Base-by-base conservation (phyloP, 2,329 filamentous ascomycete species). In the Elsinoe perseae region DNA sequence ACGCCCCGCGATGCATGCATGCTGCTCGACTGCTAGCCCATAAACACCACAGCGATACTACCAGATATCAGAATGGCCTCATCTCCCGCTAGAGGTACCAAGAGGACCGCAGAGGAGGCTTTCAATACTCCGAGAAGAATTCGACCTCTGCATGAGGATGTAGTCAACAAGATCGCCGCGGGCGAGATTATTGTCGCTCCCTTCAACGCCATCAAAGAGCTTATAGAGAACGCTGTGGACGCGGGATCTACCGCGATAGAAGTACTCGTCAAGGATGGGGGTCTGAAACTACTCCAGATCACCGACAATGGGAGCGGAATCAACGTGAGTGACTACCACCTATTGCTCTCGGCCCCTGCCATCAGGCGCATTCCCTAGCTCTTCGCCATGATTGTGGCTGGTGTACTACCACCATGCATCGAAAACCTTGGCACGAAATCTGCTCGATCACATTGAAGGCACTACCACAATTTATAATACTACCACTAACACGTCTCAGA, bases 101-200 rank as follows among this genome's bases (percentile, higher is more conserved):
- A 70, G 58, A 66, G 68, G 36, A 69, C 68, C 56, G 67, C 58
- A 43, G 56, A 57, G 2, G 50, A 57, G 50, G 59, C 57, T 1
- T 61, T 61, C 57, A 63, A 67, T n/a, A 65, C 70, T 23, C 72
- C 70, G 36, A 69, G 73, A 53, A 67, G 76, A 27, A 81, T 81
- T 63, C 72, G 95, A 84, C 87, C 92, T 12, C 80, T 98, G 23
- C 88, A 95, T 65, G 84, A 87, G 61, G 86, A 93, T 73, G 93
- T 98, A 20, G 87, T 98, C 62, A 98, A 97, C 77, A 98, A 97
- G 71, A 98, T 98, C 63, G 93, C 93, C 0, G 93, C 93, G 0
- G 93, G 93, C 18, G 93, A 98, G 71, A 98, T 98, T 65, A 98
- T 98, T 59, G 90, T 98, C 50, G 92, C 93, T 1, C 95, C 93